Percentiles rank a stretch among this genome's conserved stretches.
Conservation (phyloP, 805 yeast genomes). For the Dipodascus albidus region DNA sequence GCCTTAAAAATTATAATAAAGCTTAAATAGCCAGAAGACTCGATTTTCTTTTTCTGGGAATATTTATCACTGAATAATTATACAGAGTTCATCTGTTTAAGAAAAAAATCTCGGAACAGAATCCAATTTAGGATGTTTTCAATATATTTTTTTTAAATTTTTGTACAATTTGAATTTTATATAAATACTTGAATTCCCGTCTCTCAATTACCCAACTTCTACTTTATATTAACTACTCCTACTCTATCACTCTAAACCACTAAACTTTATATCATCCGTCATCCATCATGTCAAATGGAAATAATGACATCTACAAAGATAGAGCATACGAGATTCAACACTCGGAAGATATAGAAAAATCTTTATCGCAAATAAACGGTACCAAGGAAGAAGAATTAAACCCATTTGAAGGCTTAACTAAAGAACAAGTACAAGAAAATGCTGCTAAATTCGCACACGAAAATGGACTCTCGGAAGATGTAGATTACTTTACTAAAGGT, state of each 20-base stretch:
- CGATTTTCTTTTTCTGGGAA: too few species aligned
- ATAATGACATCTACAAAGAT: neutral
- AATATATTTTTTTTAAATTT: too few species aligned
- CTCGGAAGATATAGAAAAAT: neutral
- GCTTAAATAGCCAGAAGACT: too few species aligned
- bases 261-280: too few species aligned
- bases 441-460: constrained; percentile 16
- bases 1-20: neutral
- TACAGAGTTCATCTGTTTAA: neutral
- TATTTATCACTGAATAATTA: too few species aligned
- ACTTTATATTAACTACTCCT: too few species aligned
- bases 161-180: too few species aligned
- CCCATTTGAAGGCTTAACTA: neutral
- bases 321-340: neutral
- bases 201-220: too few species aligned
- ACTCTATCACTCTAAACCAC: too few species aligned
- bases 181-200: too few species aligned
- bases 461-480: constrained; percentile 20
- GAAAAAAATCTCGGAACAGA: neutral
- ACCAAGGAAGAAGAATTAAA: neutral
- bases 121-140: too few species aligned
- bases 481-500: constrained; percentile 29
- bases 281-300: neutral
- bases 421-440: constrained; percentile 10
- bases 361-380: neutral